Conservation (phyloP, 495 filamentous ascomycete species). For the Xeromyces bisporus region DNA sequence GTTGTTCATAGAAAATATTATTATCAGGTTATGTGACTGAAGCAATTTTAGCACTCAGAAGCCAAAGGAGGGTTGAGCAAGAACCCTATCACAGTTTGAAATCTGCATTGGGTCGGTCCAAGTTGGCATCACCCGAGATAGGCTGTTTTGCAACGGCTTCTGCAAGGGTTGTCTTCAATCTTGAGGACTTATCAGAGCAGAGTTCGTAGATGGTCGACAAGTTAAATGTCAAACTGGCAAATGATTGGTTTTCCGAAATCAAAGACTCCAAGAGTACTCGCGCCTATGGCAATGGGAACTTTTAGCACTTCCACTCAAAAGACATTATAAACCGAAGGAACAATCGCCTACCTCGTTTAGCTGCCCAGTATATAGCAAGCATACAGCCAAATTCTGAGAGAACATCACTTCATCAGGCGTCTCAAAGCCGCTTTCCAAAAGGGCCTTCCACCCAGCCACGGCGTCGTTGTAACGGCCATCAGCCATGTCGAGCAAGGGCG, state of each 20-base stretch:
- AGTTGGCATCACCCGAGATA: conserved; percentile 29
- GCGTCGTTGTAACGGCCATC: conserved; percentile 55
- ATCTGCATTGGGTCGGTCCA: conserved; percentile 55
- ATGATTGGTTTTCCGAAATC: conserved; percentile 41
- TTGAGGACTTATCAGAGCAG: conserved; percentile 56
- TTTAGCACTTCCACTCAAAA: conserved; percentile 1
- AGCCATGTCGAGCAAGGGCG: conserved; percentile 58
- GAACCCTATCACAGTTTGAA: conserved; percentile 71
- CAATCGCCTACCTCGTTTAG: conserved; percentile 45
- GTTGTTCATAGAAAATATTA: no score
- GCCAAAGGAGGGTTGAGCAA: no score
- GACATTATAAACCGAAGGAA: neutral
- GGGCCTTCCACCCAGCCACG: conserved; percentile 40
- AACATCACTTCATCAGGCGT: conserved; percentile 33
- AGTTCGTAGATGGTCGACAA: conserved; percentile 83
- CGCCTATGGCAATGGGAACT: conserved; percentile 22
- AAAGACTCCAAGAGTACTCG: conserved; percentile 45
- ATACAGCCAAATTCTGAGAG: conserved; percentile 67
- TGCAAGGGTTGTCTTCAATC: conserved; percentile 50
- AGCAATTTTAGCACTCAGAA: no score
- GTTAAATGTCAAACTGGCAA: conserved; percentile 72
- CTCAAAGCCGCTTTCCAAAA: conserved; percentile 24
- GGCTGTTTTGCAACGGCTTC: conserved; percentile 45
- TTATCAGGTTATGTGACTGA: no score
- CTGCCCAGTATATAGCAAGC: conserved; percentile 58